Base-by-base conservation (phyloP, 1,284 basidiomycete genomes). In the Ustilago loliicola region DNA sequence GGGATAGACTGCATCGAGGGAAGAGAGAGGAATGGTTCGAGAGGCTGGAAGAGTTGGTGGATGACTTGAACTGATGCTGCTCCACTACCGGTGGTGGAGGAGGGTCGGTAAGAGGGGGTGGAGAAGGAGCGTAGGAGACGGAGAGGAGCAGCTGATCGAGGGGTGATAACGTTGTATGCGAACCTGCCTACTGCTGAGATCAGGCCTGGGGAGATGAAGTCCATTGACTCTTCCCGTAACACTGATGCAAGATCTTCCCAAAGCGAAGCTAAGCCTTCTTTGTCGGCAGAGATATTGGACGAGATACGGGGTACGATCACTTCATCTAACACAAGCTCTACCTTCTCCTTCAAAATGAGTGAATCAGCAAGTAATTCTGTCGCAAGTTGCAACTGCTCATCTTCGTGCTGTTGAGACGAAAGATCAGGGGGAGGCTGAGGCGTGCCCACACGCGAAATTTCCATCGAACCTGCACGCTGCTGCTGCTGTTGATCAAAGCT, bases 111-210 rank as follows among this genome's bases (percentile, higher is more conserved):
- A 79, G 94, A 27, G 1, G 68, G 93, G 1, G 92, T 92, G 0
- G 94, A 93, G 79, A 97, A 93, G 0, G 93, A 93, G 53, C 94
- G 91, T 55, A 98, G 93, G 11, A 93, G 91, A 40, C 93, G 90
- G 48, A 99, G 90, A 3, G 93, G 91, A 79, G 97, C 95, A 71
- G 91, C 92, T 76, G 92, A 94, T 15, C 94, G 91, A 57, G 91
- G 90, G 7, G 91, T 90, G 25, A 98, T 88, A 63, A 96, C 91
- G 5, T 88, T 83, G 15, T 66, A 65, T 5, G 74, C 61, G 1
- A 53, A 27, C 0, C 60, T 30, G 1, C 66, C 69, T 7, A 79
- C 63, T 1, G 32, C 45, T 0, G 56, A 52, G 15, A 50, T 29
- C 0, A 77, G 38, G 0, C 65, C 69, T 0, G 68, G 58, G 3